These are phyloP conservation scores for Mimosa bimucronata DNA, from an alignment of 306 rosid genomes.

Conservation along the genomic window DNA sequence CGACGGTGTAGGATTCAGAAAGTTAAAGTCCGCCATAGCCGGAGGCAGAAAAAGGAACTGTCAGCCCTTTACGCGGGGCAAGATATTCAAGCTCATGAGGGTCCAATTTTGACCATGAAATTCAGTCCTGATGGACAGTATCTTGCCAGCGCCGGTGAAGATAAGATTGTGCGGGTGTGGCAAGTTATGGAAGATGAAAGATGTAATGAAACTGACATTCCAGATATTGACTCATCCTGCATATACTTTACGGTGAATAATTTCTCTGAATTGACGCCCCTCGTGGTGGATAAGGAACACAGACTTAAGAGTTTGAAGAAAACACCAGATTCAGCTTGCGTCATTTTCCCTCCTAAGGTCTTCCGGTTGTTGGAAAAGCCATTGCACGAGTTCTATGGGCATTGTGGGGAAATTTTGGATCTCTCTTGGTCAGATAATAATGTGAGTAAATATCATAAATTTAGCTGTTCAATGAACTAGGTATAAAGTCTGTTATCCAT, in stretches of 20 bases:
- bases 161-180: slow-evolving; percentile 85
- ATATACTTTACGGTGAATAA: slow-evolving; percentile 82
- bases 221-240: slow-evolving; percentile 84
- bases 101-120: slow-evolving; percentile 86
- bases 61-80: slow-evolving; percentile 89
- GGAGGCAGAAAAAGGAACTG: slow-evolving; percentile 76
- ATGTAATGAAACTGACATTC: slow-evolving; percentile 73
- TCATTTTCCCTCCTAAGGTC: slow-evolving; percentile 80
- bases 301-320: slow-evolving; percentile 59
- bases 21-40: slow-evolving; percentile 70
- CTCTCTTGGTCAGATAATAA: slow-evolving; percentile 93
- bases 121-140: slow-evolving; percentile 92
- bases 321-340: slow-evolving; percentile 84
- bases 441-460: slow-evolving; percentile 60
- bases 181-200: slow-evolving; percentile 90
- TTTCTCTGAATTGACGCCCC: slow-evolving; percentile 82
- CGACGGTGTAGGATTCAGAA: slow-evolving; percentile 58
- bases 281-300: slow-evolving; percentile 73
- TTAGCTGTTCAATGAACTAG: slow-evolving; percentile 28
- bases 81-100: slow-evolving; percentile 89
- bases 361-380: slow-evolving; percentile 85
- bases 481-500: slow-evolving; percentile 4
- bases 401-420: slow-evolving; percentile 73
- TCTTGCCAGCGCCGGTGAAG: slow-evolving; percentile 94
- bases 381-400: slow-evolving; percentile 83